phyloP scores from a whole-genome alignment of 768 basidiomycete genomes.

The Coprinopsis cinerea region DNA sequence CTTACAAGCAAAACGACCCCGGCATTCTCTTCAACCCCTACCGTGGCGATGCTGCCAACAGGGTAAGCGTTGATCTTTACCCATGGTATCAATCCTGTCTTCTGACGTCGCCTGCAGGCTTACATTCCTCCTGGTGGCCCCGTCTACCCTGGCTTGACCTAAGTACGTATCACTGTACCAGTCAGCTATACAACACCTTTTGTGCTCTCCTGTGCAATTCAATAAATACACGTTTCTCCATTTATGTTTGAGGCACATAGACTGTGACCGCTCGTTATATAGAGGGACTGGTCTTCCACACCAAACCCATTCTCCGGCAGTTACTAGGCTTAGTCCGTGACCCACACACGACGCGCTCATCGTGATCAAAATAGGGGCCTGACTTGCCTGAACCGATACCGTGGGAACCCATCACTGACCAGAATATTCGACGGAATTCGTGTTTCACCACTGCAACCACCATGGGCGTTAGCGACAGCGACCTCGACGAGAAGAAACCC shows the following conservation, averaged over 20 bases:
- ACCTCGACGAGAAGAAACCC: not conserved
- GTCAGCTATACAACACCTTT: not conserved
- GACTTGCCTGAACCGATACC: too few relatives aligned
- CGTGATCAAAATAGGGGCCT: too few relatives aligned
- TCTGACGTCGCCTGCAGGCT: constrained; percentile 12
- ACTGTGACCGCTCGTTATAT: too few relatives aligned
- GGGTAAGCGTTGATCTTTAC: constrained; percentile 16
- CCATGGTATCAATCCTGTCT: not conserved
- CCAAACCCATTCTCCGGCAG: too few relatives aligned
- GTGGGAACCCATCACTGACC: too few relatives aligned
- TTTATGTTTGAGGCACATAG: too few relatives aligned
- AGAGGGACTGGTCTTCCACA: too few relatives aligned
- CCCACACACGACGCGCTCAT: too few relatives aligned
- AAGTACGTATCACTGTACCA: not conserved
- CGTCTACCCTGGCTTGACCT: constrained; percentile 25
- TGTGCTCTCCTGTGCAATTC: not conserved
- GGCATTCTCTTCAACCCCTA: constrained; percentile 32
- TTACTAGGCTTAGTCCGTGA: too few relatives aligned
- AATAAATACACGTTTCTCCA: not conserved
- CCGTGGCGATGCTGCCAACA: constrained; percentile 30
- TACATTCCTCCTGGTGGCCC: constrained; percentile 29
- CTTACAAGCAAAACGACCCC: constrained; percentile 31
- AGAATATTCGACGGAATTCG: too few relatives aligned
- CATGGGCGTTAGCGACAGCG: not conserved
- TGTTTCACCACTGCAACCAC: too few relatives aligned